Conservation (phyloP, 169 alveolate genomes). For the Plasmodium reichenowi region DNA sequence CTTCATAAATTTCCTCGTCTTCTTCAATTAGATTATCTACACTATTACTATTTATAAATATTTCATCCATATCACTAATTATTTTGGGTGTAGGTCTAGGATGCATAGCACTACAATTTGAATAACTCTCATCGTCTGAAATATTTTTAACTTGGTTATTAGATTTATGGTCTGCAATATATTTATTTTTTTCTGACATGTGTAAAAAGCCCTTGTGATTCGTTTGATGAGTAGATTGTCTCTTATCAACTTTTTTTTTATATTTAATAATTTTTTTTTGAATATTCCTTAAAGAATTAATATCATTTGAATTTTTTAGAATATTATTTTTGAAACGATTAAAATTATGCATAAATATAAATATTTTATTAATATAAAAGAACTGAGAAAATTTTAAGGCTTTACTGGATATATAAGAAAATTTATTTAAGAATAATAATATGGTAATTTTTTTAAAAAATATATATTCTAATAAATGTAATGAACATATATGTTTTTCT, state of each 20-base stretch:
- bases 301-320: slow-evolving; percentile 8
- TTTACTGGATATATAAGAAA: slow-evolving; percentile 50
- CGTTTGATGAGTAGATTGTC: too few species aligned
- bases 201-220: too few species aligned
- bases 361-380: slow-evolving; percentile 61
- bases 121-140: too few species aligned
- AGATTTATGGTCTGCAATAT: too few species aligned
- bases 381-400: slow-evolving; percentile 69
- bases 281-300: slow-evolving; percentile 31
- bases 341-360: slow-evolving; percentile 73
- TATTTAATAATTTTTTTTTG: slow-evolving; percentile 45
- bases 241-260: slow-evolving; percentile 10
- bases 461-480: slow-evolving; percentile 68
- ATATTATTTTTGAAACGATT: slow-evolving; percentile 33
- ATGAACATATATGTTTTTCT: slow-evolving; percentile 67
- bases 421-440: slow-evolving; percentile 60
- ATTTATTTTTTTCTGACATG: too few species aligned
- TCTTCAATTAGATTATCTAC: too few species aligned
- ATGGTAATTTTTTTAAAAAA: slow-evolving; percentile 66
- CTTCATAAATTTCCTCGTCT: too few species aligned
- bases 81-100: too few species aligned
- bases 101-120: too few species aligned
- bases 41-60: too few species aligned
- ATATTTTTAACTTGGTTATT: too few species aligned
- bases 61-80: too few species aligned